These are phyloP conservation scores for Solanum sitiens DNA, from an alignment of 257 asterid genomes.

Conservation along the genomic window DNA sequence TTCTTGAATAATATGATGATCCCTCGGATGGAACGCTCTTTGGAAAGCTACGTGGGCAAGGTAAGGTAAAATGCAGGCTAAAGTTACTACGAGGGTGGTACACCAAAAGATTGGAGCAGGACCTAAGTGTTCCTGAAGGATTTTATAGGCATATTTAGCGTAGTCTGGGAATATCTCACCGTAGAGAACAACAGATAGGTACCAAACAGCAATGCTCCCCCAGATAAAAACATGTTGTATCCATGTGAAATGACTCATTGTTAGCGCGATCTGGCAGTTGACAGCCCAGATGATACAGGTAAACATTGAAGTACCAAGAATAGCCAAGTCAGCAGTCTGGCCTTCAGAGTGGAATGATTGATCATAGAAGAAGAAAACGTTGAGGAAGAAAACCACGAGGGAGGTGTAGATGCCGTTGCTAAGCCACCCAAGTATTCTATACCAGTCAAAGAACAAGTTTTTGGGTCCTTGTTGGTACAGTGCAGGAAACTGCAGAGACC, in stretches of 20 bases:
- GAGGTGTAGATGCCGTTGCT: constrained; percentile 84
- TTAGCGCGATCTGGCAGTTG: constrained; percentile 74
- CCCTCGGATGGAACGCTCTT: constrained; percentile 74
- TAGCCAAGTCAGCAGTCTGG: constrained; percentile 75
- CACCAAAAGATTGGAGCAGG: constrained; percentile 89
- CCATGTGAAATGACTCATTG: constrained; percentile 97
- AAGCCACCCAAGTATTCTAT: constrained; percentile 89
- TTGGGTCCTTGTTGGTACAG: constrained; percentile 91
- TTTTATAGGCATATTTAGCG: constrained; percentile 34
- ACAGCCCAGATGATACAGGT: constrained; percentile 88
- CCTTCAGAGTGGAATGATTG: constrained; percentile 82
- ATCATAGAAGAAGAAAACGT: constrained; percentile 50
- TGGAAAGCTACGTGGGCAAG: constrained; percentile 69
- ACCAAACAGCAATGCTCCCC: constrained; percentile 69
- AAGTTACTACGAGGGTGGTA: constrained; percentile 54
- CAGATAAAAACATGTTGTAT: constrained; percentile 77
- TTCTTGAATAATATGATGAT: constrained; percentile 89
- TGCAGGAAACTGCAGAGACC: constrained; percentile 78
- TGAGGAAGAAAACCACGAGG: constrained; percentile 65
- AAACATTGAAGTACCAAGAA: constrained; percentile 90
- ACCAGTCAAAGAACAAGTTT: constrained; percentile 86
- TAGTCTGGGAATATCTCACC: constrained; percentile 38
- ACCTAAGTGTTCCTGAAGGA: constrained; percentile 55
- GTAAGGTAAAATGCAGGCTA: constrained; percentile 72
- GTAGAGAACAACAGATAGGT: constrained; percentile 51